These are phyloP conservation scores for Fusarium humuli DNA, from an alignment of 2,329 filamentous ascomycete genomes.

Conservation along the genomic window DNA sequence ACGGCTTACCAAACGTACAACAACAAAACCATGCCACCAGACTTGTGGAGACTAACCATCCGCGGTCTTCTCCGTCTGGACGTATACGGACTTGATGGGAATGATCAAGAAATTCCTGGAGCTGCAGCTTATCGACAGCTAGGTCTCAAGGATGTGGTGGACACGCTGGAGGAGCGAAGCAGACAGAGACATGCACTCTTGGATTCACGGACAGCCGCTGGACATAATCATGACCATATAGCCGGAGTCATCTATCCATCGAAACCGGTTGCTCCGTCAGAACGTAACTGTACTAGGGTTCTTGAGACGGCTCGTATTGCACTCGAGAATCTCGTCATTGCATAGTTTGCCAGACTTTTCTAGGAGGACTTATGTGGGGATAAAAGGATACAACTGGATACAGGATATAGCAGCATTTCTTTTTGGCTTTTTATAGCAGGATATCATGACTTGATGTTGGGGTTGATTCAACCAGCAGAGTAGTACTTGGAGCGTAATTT, in stretches of 20 bases:
- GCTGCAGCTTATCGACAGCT: slow-evolving; percentile 50
- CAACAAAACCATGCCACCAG: slow-evolving; percentile 61
- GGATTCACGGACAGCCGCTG: slow-evolving; percentile 59
- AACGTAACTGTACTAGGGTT: slow-evolving; percentile 61
- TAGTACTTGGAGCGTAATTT: not conserved
- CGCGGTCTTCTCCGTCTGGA: slow-evolving; percentile 67
- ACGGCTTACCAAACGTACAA: slow-evolving; percentile 50
- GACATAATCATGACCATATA: slow-evolving; percentile 45
- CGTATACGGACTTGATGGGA: slow-evolving; percentile 63
- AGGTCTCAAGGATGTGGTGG: slow-evolving; percentile 67
- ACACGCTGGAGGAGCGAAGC: slow-evolving; percentile 64
- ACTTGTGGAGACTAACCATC: slow-evolving; percentile 65
- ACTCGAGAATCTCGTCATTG: slow-evolving; percentile 66
- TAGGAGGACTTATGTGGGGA: not conserved
- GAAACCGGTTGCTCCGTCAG: slow-evolving; percentile 48
- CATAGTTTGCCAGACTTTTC: slow-evolving; percentile 47
- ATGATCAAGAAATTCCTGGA: slow-evolving; percentile 28
- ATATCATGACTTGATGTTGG: not conserved
- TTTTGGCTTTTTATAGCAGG: not conserved
- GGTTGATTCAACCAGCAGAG: not conserved
- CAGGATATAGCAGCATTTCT: not conserved
- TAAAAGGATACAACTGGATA: not conserved
- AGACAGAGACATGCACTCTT: slow-evolving; percentile 60
- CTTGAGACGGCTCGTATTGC: slow-evolving; percentile 66
- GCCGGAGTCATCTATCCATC: slow-evolving; percentile 45